Percentiles rank a stretch among this genome's conserved stretches.
Conservation (phyloP, 164 flowering plant genomes). For the Dillenia suffruticosa region DNA sequence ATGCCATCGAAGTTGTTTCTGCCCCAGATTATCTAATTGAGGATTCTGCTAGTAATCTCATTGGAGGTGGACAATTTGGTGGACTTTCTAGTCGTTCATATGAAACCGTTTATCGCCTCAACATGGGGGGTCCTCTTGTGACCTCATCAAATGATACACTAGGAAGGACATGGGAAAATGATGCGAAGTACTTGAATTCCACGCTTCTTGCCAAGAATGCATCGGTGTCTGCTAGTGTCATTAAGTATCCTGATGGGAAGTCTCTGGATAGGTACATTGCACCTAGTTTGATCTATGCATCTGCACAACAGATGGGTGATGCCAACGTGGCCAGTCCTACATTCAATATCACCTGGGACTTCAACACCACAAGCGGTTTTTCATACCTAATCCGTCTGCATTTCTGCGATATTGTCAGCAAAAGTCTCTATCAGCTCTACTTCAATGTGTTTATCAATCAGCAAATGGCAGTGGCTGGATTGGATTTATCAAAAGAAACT, state of each 20-base stretch:
- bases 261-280: constrained; percentile 2
- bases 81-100: constrained; percentile 23
- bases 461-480: constrained; percentile 10
- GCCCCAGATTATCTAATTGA: constrained; percentile 1
- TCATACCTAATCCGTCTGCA: constrained; percentile 6
- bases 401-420: constrained; percentile 16
- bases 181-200: constrained; percentile 26
- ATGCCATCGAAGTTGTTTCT: constrained; percentile 7
- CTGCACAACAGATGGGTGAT: constrained; percentile 8
- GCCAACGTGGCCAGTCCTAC: neutral
- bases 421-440: neutral
- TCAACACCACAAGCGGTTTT: constrained; percentile 9
- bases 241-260: neutral
- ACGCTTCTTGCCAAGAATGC: constrained; percentile 21
- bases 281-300: constrained; percentile 9
- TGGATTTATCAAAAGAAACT: constrained; percentile 11
- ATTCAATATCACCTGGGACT: neutral
- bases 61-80: neutral
- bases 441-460: constrained; percentile 13
- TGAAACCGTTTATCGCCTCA: constrained; percentile 31
- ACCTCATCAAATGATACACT: constrained; percentile 35
- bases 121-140: constrained; percentile 38
- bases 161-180: constrained; percentile 37
- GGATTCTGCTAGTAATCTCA: neutral
- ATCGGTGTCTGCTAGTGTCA: constrained; percentile 10